Evolutionary conservation across 768 basidiomycete species (phyloP), one percentile per base, ranked within the genome.

Genomic region (Suillus brevipes): DNA sequence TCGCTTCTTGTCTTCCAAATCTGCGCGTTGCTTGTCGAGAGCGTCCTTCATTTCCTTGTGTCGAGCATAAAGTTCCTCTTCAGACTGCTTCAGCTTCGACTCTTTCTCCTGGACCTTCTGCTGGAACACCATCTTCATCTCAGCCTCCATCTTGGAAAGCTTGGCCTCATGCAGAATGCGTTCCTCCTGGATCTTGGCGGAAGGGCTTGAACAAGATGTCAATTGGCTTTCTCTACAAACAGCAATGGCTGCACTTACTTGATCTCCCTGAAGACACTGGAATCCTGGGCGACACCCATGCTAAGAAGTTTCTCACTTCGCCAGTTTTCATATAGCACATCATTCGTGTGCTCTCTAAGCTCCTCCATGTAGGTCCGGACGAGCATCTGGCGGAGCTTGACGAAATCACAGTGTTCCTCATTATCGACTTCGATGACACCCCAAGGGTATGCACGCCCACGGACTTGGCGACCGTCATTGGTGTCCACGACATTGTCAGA

Each of bases 91-190:
- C 77, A 99, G 85, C 80, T 99, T 99, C 69, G 94, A 87, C 77
- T 99, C 97, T 84, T 99, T 99, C 78, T 99, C 97, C 77, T 95
- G 94, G 63, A 99, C 97, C 79, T 99, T 99, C 80, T 99, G 97
- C 77, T 96, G 95, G 95, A 99, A 99, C 72, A 99, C 97, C 94
- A 97, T 95, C 88, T 98, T 99, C 97, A 99, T 99, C 85, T 99
- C 97, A 63, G 95, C 92, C 82, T 99, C 97, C 91, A 98, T 98
- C 89, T 99, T 99, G 63, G 94, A 87, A 62, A 99, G 87, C 78
- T 99, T 99, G 70, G 93, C 92, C 80, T 99, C 97, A 80, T 99
- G 97, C 74, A 98, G 78, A 61, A 94, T 84, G 64, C 97, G 92
- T 76, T 99, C 97, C 76, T 99, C 97, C 68, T 96, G 95, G 81